Base-by-base conservation (phyloP, 257 asterid genomes). In the Nicotiana paniculata region DNA sequence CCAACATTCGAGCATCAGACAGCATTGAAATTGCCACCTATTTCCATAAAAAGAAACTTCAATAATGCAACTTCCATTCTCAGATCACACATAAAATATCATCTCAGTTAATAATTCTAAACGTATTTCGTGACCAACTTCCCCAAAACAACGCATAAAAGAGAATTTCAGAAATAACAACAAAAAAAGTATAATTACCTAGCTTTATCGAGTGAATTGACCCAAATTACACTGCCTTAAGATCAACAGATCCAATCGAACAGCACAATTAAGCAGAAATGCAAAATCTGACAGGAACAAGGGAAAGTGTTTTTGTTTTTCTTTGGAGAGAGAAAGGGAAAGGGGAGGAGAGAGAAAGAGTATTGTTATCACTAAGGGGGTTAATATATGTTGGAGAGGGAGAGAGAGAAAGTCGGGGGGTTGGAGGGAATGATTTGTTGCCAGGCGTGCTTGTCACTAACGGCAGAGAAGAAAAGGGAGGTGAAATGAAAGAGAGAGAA, bases 381-480 rank as follows among this genome's bases (percentile, higher is more conserved):
- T 72, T 21, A 63, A 58, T 74, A 81, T 74, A 85, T 80, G 81
- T 58, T 83, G 72, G 81, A 85, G 82, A 69, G 80, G 68, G 78
- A 77, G 84, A 77, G 83, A 85, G 83, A 58, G 59, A 62, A 53
- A 39, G 66, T 28, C 76, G 61, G 61, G 68, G 59, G 59, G 35
- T 51, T 82, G 91, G 91, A 89, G 86, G 90, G 89, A 88, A 89
- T 90, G 92, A 92, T 91, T 89, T 86, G 70, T 89, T 86, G 90
- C 88, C 92, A 90, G 95, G 92, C 97, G 94, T 94, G 97, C 97
- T 91, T 81, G 89, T 88, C 97, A 92, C 97, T 85, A 90, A 91
- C 92, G 84, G 89, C 91, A 88, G 86, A 80, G 30, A 55, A 80
- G 51, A 61, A 53, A 64, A 37, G 79, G 59, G 24, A 9, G 28